Percentiles rank a stretch among this genome's conserved stretches.
These are phyloP conservation scores for Aleurites moluccanus DNA, from an alignment of 441 rosid genomes.

Conservation along the genomic window DNA sequence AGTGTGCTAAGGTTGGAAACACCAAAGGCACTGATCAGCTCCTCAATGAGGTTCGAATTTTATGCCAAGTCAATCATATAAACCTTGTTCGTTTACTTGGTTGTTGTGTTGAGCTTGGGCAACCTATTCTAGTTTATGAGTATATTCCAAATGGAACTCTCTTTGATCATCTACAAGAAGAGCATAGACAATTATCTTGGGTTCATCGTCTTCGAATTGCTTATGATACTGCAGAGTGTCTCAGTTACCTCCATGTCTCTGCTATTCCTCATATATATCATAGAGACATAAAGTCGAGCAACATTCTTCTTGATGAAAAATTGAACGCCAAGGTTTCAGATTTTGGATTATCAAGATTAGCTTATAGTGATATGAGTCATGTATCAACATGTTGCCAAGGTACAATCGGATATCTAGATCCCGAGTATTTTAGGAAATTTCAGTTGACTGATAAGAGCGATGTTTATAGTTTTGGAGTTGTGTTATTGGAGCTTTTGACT, in stretches of 20 bases:
- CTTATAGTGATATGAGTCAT: constrained; percentile 48
- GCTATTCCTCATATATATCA: constrained; percentile 53
- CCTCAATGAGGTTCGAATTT: constrained; percentile 57
- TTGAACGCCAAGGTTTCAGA: constrained; percentile 49
- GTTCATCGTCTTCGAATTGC: constrained; percentile 43
- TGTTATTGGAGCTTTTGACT: constrained; percentile 53
- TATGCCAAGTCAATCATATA: constrained; percentile 59
- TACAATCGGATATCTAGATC: constrained; percentile 54
- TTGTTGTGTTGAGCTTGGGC: constrained; percentile 59
- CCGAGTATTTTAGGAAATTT: constrained; percentile 48
- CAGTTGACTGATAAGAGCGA: constrained; percentile 60
- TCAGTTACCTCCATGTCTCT: constrained; percentile 50
- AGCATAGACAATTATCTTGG: constrained; percentile 33
- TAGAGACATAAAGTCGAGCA: constrained; percentile 55
- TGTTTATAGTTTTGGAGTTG: constrained; percentile 61
- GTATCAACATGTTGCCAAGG: constrained; percentile 62
- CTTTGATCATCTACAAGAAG: constrained; percentile 37
- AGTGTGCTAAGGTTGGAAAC: constrained; percentile 60
- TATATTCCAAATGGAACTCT: constrained; percentile 48
- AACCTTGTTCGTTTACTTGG: constrained; percentile 51
- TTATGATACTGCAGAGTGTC: constrained; percentile 47
- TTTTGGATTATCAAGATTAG: constrained; percentile 58
- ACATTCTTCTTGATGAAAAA: constrained; percentile 51
- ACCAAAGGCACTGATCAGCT: constrained; percentile 56
- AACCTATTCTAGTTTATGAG: constrained; percentile 58